A percentile compares a stretch with the other conserved stretches of the same genome.
These are phyloP conservation scores for Tylopilus subfusipes DNA, from an alignment of 768 basidiomycete genomes.

Conservation along the genomic window DNA sequence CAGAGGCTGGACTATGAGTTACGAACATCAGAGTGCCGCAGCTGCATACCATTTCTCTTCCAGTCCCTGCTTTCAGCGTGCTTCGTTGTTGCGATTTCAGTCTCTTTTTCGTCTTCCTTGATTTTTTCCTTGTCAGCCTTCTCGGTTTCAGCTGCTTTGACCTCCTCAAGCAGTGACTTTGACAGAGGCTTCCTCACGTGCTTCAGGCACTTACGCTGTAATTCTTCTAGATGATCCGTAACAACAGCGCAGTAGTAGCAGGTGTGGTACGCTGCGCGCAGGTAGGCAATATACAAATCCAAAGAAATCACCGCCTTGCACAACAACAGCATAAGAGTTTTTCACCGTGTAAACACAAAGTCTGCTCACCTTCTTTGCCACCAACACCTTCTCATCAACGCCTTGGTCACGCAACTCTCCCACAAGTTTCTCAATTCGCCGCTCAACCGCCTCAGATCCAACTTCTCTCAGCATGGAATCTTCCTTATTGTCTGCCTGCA, in stretches of 20 bases:
- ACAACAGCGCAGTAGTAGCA: constrained; percentile 98
- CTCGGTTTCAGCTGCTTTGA: constrained; percentile 51
- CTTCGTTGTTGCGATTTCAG: constrained; percentile 24
- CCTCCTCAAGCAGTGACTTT: constrained; percentile 58
- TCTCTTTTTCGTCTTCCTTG: constrained; percentile 43
- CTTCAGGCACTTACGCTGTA: constrained; percentile 91
- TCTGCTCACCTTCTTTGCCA: constrained; percentile 64
- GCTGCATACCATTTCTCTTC: constrained; percentile 62
- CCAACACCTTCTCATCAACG: constrained; percentile 62
- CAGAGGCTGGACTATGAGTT: constrained; percentile 9
- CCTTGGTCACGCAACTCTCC: constrained; percentile 66
- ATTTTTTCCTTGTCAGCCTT: constrained; percentile 45
- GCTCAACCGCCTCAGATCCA: constrained; percentile 78
- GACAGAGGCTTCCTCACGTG: constrained; percentile 80
- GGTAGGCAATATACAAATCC: constrained; percentile 90
- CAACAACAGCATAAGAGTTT: constrained; percentile 19
- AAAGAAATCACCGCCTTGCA: constrained; percentile 72
- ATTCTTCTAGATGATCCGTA: constrained; percentile 90
- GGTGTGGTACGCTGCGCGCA: constrained; percentile 88
- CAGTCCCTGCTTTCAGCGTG: constrained; percentile 48
- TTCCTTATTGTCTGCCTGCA: constrained; percentile 36
- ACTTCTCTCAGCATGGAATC: constrained; percentile 57
- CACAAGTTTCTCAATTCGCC: constrained; percentile 74
- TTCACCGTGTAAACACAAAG: constrained; percentile 13
- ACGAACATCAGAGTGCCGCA: neutral